Evolutionary conservation across 306 rosid species (phyloP).

Genomic region (Mimosa bimucronata): DNA sequence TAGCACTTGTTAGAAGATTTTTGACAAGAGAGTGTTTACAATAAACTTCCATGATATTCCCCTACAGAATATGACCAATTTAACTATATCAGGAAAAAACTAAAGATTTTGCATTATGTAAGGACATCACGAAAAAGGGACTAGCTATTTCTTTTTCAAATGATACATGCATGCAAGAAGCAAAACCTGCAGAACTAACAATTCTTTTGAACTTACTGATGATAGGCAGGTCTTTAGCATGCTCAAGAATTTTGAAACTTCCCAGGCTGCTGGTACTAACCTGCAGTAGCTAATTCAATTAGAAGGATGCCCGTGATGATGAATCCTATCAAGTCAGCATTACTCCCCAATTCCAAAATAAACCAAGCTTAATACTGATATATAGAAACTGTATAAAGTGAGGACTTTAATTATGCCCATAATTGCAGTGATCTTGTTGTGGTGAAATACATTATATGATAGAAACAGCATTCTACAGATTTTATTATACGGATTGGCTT

Average conservation of each 20-base stretch:
- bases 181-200: constrained; percentile 15
- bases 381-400: not conserved
- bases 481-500: not conserved
- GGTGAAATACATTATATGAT: not conserved
- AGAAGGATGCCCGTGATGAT: constrained; percentile 20
- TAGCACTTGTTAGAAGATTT: constrained; percentile 25
- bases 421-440: not conserved
- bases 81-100: constrained; percentile 5
- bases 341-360: constrained; percentile 7
- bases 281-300: constrained; percentile 49
- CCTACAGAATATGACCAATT: constrained; percentile 26
- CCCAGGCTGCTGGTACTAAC: constrained; percentile 55
- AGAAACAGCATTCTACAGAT: constrained; percentile 5
- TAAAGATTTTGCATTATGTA: not conserved
- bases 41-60: constrained; percentile 20
- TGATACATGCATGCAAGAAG: not conserved
- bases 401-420: not conserved
- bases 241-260: constrained; percentile 75
- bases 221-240: constrained; percentile 80
- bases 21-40: constrained; percentile 17
- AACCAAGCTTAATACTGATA: constrained; percentile 34
- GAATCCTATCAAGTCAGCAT: constrained; percentile 5
- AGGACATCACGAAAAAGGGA: not conserved
- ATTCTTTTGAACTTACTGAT: constrained; percentile 63
- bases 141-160: not conserved